Conservation (phyloP, 352 stramenopile species). For the Phytophthora quininea region DNA sequence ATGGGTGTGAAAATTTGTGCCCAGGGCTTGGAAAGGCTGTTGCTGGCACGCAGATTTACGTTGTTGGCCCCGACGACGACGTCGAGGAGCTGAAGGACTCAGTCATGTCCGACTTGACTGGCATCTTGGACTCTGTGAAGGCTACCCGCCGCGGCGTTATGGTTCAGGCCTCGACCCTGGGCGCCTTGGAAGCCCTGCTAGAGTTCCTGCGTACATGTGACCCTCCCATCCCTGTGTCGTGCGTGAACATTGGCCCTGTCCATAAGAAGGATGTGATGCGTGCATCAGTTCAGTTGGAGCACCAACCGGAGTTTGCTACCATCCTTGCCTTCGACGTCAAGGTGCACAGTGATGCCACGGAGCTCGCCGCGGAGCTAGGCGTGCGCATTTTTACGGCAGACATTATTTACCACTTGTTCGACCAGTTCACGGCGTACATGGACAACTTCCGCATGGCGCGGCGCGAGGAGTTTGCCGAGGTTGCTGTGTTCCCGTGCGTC, state of each 20-base stretch:
- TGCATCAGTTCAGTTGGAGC: constrained; percentile 98
- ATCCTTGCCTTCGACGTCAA: constrained; percentile 99
- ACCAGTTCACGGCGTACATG: constrained; percentile 98
- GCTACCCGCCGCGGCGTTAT: constrained; percentile 97
- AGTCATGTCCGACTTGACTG: constrained; percentile 96
- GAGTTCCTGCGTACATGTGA: constrained; percentile 97
- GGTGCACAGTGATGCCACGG: constrained; percentile 93
- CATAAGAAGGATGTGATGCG: constrained; percentile 99
- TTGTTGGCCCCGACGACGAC: constrained; percentile 96
- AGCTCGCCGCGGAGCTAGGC: constrained; percentile 91
- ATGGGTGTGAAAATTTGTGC: constrained; percentile 99
- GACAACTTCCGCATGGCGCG: constrained; percentile 93
- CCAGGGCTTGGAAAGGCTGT: constrained; percentile 98
- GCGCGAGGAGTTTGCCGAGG: constrained; percentile 90
- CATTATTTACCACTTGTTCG: constrained; percentile 99
- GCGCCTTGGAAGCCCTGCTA: constrained; percentile 97
- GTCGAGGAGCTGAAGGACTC: constrained; percentile 98
- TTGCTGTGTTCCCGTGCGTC: constrained; percentile 95
- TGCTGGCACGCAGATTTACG: constrained; percentile 97
- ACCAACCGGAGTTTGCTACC: constrained; percentile 96
- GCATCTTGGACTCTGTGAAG: constrained; percentile 96
- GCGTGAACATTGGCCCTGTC: constrained; percentile 97
- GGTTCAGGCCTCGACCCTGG: constrained; percentile 98
- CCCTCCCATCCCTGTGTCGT: constrained; percentile 93
- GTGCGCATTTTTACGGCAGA: constrained; percentile 99